These are phyloP conservation scores for Pleurotus giganteus DNA, from an alignment of 768 basidiomycete genomes.

Conservation along the genomic window DNA sequence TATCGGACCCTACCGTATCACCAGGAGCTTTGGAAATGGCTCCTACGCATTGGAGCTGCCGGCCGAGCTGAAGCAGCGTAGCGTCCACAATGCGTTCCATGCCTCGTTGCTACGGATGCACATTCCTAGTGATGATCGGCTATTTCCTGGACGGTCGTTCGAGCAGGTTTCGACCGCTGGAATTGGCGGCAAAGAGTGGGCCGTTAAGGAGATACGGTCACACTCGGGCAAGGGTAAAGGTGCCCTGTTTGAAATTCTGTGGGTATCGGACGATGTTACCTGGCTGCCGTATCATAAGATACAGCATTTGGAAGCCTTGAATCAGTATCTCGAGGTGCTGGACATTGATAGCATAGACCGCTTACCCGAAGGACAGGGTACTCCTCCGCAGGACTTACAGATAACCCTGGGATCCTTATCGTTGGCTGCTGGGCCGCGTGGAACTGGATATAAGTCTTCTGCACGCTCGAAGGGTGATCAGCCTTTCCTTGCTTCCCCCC, in stretches of 20 bases:
- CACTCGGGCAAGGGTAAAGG: slow-evolving; percentile 23
- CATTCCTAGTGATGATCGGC: slow-evolving; percentile 23
- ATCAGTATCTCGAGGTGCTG: slow-evolving; percentile 3
- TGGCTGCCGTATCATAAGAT: slow-evolving; percentile 29
- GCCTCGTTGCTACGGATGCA: slow-evolving; percentile 22
- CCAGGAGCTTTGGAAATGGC: slow-evolving; percentile 9
- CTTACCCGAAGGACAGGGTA: not conserved
- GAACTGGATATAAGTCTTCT: too few relatives aligned
- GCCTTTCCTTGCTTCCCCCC: too few relatives aligned
- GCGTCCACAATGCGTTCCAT: slow-evolving; percentile 31
- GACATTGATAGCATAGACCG: not conserved
- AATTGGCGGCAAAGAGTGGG: slow-evolving; percentile 15
- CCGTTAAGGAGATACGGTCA: slow-evolving; percentile 20
- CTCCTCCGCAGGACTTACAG: not conserved
- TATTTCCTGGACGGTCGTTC: slow-evolving; percentile 28
- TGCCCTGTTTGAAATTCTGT: slow-evolving; percentile 29
- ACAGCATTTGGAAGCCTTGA: not conserved
- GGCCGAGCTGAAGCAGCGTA: slow-evolving; percentile 12
- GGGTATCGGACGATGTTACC: slow-evolving; percentile 30
- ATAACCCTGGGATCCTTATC: not conserved
- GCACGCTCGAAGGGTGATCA: too few relatives aligned
- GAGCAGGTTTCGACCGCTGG: slow-evolving; percentile 15
- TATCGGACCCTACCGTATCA: slow-evolving; percentile 22
- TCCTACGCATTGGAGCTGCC: slow-evolving; percentile 12
- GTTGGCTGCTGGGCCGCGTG: too few relatives aligned